These are phyloP conservation scores for Coniosporium tulheliwenetii DNA, from an alignment of 2,329 filamentous ascomycete species.

Conservation along the genomic window DNA sequence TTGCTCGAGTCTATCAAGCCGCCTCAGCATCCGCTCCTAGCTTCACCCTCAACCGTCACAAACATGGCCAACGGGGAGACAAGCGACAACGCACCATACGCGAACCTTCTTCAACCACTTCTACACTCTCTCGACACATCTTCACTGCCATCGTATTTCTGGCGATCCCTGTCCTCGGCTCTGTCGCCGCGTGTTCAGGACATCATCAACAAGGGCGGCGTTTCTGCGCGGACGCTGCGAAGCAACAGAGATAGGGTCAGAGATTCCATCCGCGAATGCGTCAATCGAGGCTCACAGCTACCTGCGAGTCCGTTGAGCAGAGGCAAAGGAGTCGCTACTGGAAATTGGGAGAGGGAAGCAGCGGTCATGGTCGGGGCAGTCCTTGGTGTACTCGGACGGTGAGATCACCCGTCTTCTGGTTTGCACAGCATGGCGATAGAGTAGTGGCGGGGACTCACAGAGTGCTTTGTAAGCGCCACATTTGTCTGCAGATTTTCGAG, in stretches of 20 bases:
- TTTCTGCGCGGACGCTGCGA: conserved; percentile 64
- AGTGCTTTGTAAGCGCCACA: too few relatives aligned
- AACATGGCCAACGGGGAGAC: conserved; percentile 21
- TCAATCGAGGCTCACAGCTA: conserved; percentile 58
- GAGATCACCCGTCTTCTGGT: conserved; percentile 2
- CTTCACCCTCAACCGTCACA: conserved; percentile 4
- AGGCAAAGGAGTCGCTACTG: conserved; percentile 23
- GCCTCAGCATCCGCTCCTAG: conserved; percentile 52
- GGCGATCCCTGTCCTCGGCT: conserved; percentile 71
- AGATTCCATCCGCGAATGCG: conserved; percentile 68
- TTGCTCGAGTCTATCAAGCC: conserved; percentile 55
- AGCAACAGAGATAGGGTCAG: conserved; percentile 60
- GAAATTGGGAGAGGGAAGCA: conserved; percentile 74
- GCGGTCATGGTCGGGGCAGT: conserved; percentile 90
- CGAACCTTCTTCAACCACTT: conserved; percentile 54
- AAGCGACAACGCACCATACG: conserved; percentile 7
- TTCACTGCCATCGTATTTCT: conserved; percentile 81
- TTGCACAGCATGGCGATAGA: too few relatives aligned
- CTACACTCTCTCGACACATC: conserved; percentile 71
- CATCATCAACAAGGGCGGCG: conserved; percentile 67
- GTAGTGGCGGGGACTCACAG: too few relatives aligned
- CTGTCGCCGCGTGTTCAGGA: conserved; percentile 69
- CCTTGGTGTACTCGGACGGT: conserved; percentile 34
- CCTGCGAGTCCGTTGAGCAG: conserved; percentile 37
- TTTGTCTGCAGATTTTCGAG: too few relatives aligned